phyloP scores from a whole-genome alignment of 2,329 filamentous ascomycete genomes.

The Cladosporium halotolerans region DNA sequence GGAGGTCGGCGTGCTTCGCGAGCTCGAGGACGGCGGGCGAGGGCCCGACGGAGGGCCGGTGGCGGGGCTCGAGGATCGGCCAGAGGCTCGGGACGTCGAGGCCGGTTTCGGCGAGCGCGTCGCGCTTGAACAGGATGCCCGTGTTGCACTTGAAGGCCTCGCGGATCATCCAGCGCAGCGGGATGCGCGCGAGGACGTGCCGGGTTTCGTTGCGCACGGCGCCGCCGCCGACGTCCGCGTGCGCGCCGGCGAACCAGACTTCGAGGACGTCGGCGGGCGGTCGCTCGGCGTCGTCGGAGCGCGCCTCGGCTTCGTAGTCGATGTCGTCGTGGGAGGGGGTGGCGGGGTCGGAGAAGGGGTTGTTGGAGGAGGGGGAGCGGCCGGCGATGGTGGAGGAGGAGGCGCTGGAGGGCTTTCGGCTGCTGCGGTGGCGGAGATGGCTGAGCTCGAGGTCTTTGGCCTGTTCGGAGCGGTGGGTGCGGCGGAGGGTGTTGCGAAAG shows the following conservation, averaged over 20 bases:
- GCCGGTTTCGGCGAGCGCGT: conserved; percentile 35
- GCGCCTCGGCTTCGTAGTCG: conserved; percentile 13
- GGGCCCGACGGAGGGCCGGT: conserved; percentile 30
- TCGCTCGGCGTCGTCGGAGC: conserved; percentile 22
- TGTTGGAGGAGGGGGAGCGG: not conserved
- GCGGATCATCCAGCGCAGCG: conserved; percentile 44
- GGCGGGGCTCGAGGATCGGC: conserved; percentile 32
- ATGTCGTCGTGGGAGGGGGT: not conserved
- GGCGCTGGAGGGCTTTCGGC: not conserved
- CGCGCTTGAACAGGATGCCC: conserved; percentile 39
- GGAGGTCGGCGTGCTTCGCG: conserved; percentile 1
- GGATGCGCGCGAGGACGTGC: conserved; percentile 41
- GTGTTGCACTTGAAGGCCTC: conserved; percentile 43
- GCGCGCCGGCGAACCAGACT: conserved; percentile 38
- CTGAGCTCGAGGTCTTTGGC: conserved; percentile 8
- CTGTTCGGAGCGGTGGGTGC: conserved; percentile 9
- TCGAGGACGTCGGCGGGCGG: conserved; percentile 29
- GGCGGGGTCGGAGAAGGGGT: not conserved
- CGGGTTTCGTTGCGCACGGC: conserved; percentile 37
- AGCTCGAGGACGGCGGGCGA: conserved; percentile 31
- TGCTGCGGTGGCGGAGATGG: not conserved
- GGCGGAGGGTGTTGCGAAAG: conserved; percentile 3
- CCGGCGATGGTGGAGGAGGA: not conserved
- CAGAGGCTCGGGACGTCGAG: conserved; percentile 39
- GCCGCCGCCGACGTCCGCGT: conserved; percentile 42